Percentiles rank a stretch among this genome's conserved stretches.
These are phyloP conservation scores for Carex cristatella DNA, from an alignment of 176 grass and related monocot genomes.

Conservation along the genomic window DNA sequence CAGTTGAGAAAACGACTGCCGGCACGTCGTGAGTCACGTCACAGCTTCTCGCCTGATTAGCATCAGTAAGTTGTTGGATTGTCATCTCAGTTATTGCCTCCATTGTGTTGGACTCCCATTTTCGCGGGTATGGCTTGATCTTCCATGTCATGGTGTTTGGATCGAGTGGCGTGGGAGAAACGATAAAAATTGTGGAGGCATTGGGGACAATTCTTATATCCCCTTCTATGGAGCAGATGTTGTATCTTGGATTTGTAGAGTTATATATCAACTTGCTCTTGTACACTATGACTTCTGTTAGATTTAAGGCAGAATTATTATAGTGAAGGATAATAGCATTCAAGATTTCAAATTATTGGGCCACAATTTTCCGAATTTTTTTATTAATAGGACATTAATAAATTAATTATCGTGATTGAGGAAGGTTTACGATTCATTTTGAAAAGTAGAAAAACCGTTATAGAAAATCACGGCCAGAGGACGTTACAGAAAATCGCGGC, in stretches of 20 bases:
- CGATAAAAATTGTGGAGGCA: constrained; percentile 47
- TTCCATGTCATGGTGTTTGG: constrained; percentile 45
- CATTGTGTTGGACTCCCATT: constrained; percentile 29
- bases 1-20: constrained; percentile 58
- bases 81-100: constrained; percentile 25
- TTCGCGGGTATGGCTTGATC: constrained; percentile 80
- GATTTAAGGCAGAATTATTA: not conserved
- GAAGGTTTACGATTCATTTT: no score
- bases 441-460: no score
- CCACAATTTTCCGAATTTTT: no score
- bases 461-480: no score
- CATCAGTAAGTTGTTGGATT: constrained; percentile 45
- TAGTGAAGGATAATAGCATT: not conserved
- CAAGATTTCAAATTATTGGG: not conserved
- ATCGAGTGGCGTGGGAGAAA: constrained; percentile 29
- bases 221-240: no score
- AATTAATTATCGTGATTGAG: not conserved
- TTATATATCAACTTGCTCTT: no score
- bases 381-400: no score
- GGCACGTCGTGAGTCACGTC: constrained; percentile 58
- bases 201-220: constrained; percentile 55
- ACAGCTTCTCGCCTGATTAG: constrained; percentile 47
- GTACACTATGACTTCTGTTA: not conserved
- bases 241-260: not conserved
- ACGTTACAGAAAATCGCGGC: no score